Base-by-base conservation (phyloP, 129 eudicot genomes). In the Glebionis coronaria region DNA sequence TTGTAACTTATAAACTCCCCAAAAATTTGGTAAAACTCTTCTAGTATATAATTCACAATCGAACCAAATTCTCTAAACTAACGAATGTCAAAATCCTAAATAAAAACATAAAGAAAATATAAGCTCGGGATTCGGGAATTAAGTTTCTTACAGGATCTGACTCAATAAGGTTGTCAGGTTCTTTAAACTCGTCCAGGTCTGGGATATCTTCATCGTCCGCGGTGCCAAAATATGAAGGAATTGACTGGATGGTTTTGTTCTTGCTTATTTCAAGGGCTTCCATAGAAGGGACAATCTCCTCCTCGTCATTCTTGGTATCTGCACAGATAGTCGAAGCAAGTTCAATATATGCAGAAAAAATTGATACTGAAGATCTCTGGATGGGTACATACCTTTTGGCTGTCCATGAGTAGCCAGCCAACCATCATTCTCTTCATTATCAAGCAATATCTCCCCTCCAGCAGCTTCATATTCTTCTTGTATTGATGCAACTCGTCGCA, bases 371-470 rank as follows among this genome's bases (percentile, higher is more conserved):
- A 56, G 53, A 20, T 58, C 12, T 65, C 52, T 51, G 67, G 28
- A 31, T 54, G 63, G 28, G 2, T 15, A 44, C 42, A 66, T 62
- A 92, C 98, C 98, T 85, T 86, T 92, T 61, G 98, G 96, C 51
- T 86, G 81, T 46, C 98, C 98, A 76, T 92, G 98, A 67, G 98
- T 92, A 53, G 98, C 98, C 73, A 92, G 75, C 98, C 98, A 92
- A 61, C 98, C 98, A 80, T 92, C 96, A 80, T 85, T 79, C 28
- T 92, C 87, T 57, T 92, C 98, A 64, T 85, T 73, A 58, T 92
- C 98, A 29, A 92, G 87, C 50, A 92, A 78, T 71, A 92, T 84
- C 78, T 92, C 98, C 83, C 91, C 98, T 25, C 98, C 98, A 50
- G 95, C 96, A 47, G 98, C 98, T 64, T 88, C 96, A 72, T 86